These are phyloP conservation scores for Fomitopsis palustris DNA, from an alignment of 1,284 basidiomycete species.

Conservation along the genomic window DNA sequence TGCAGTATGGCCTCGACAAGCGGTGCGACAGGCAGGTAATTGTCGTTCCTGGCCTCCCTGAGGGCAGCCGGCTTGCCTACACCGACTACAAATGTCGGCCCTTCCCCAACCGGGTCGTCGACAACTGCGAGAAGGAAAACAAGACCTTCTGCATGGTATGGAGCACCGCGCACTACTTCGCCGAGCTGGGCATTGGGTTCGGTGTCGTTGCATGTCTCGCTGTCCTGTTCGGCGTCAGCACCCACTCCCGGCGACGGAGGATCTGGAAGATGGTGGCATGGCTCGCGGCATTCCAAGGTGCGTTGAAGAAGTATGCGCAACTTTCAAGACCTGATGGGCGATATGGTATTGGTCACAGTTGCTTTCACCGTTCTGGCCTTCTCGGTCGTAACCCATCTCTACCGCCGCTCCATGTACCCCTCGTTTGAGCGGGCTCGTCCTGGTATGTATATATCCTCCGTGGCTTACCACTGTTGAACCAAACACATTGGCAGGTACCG, in stretches of 20 bases:
- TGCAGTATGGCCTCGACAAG: constrained; percentile 55
- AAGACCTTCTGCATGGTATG: constrained; percentile 60
- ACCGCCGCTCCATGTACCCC: constrained; percentile 41
- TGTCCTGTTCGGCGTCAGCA: constrained; percentile 65
- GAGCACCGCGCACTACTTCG: constrained; percentile 65
- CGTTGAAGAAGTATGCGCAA: neutral
- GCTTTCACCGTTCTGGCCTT: constrained; percentile 62
- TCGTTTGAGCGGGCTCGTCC: constrained; percentile 56
- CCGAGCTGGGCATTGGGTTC: constrained; percentile 61
- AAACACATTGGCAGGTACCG: too few species aligned
- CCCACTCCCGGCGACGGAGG: constrained; percentile 65
- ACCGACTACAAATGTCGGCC: constrained; percentile 56
- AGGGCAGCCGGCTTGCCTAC: constrained; percentile 44
- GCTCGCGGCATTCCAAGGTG: constrained; percentile 59
- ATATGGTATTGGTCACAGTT: constrained; percentile 33
- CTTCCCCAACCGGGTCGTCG: constrained; percentile 60
- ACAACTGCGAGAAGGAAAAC: constrained; percentile 62
- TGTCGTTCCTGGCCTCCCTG: constrained; percentile 43
- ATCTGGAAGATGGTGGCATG: constrained; percentile 72
- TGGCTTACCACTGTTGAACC: too few species aligned
- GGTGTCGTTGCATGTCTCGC: constrained; percentile 53
- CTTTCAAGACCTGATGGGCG: neutral
- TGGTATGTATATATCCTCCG: constrained; percentile 43
- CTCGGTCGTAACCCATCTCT: constrained; percentile 60
- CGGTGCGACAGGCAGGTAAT: constrained; percentile 54